Evolutionary conservation across 164 flowering plant genomes (phyloP).

Genomic region (Malania oleifera): DNA sequence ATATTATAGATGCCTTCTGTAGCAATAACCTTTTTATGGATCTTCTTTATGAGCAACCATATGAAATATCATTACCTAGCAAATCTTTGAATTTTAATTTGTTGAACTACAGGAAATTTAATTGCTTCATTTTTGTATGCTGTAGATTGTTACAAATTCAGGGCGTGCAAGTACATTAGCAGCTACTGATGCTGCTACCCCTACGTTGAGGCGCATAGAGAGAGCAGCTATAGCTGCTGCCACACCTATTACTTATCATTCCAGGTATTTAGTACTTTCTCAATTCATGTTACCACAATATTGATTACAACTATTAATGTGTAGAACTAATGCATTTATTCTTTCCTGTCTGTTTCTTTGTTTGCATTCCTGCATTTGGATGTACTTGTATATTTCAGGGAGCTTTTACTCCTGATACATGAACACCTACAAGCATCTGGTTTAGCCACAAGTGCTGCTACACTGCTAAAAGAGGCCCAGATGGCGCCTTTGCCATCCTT

Average conservation of each 20-base stretch:
- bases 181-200: constrained; percentile 98
- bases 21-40: too few relatives aligned
- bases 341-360: background rate
- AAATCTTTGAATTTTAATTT: too few relatives aligned
- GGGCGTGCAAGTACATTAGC: constrained; percentile 95
- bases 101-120: background rate
- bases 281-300: too few relatives aligned
- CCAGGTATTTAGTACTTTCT: constrained; percentile 40
- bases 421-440: constrained; percentile 95
- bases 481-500: constrained; percentile 76
- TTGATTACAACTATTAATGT: too few relatives aligned
- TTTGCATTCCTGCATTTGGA: background rate
- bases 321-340: background rate
- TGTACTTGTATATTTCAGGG: constrained; percentile 45
- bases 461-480: constrained; percentile 81
- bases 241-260: constrained; percentile 88
- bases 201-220: constrained; percentile 92
- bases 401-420: constrained; percentile 85
- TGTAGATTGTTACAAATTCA: constrained; percentile 89
- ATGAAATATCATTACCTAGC: too few relatives aligned
- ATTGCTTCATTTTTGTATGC: constrained; percentile 5
- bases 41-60: background rate
- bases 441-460: constrained; percentile 54
- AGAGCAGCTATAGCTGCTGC: constrained; percentile 99
- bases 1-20: too few relatives aligned